Evolutionary conservation across 345 rosid genomes (phyloP).

Genomic region (Dipteronia dyeriana): DNA sequence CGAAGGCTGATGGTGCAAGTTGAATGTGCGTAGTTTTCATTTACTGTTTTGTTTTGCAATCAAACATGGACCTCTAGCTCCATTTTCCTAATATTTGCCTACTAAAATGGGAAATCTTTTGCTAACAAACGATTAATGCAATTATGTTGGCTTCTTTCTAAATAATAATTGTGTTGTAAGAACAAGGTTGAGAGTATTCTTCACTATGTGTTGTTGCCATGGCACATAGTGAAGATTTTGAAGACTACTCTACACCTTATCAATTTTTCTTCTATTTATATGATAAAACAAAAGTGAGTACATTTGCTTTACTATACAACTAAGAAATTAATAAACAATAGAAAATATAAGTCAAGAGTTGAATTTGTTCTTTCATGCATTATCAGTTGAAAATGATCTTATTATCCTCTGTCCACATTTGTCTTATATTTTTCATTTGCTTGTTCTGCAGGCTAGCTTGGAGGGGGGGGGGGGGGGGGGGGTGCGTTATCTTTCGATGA

Average conservation of each 20-base stretch:
- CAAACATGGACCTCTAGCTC: not conserved
- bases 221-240: conserved; percentile 84
- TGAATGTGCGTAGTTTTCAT: conserved; percentile 48
- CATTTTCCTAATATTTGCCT: not conserved
- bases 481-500: conserved; percentile 93
- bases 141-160: too few species aligned
- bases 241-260: conserved; percentile 86
- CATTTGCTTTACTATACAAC: not conserved
- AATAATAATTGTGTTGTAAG: too few species aligned
- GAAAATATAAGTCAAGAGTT: not conserved
- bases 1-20: conserved; percentile 97
- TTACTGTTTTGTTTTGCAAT: not conserved
- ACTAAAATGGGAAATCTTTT: not conserved
- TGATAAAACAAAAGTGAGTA: conserved; percentile 81
- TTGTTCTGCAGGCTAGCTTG: conserved; percentile 63
- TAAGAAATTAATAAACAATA: too few species aligned
- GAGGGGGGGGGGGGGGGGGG: too few species aligned
- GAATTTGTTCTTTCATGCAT: not conserved
- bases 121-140: too few species aligned
- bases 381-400: not conserved
- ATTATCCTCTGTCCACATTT: not conserved
- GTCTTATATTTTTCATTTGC: not conserved
- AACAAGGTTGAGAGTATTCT: too few species aligned
- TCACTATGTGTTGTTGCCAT: too few species aligned
- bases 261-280: conserved; percentile 91